phyloP scores from a whole-genome alignment of 805 yeast genomes.

The Barnettozyma wickerhamii region DNA sequence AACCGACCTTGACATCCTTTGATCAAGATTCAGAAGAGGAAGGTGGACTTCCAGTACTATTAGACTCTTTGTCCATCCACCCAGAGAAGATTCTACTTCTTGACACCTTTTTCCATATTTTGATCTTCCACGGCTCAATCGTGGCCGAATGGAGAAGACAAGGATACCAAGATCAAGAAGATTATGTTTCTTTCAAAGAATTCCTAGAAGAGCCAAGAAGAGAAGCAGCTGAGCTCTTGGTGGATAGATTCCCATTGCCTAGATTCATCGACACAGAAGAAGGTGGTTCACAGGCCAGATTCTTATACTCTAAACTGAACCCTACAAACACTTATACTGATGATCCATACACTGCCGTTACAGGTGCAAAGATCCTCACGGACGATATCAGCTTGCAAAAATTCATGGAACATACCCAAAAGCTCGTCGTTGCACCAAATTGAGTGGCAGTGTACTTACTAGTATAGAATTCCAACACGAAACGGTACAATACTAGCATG shows the following conservation, averaged over 20 bases:
- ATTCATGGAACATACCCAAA: conserved; percentile 34
- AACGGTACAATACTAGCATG: too few species aligned
- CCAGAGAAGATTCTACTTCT: conserved; percentile 52
- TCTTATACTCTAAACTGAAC: conserved; percentile 62
- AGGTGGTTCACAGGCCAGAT: conserved; percentile 74
- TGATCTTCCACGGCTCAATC: conserved; percentile 62
- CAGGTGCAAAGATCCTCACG: conserved; percentile 43
- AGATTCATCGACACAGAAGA: conserved; percentile 70
- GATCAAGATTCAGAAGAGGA: conserved; percentile 37
- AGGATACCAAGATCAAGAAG: conserved; percentile 58
- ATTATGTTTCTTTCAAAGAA: conserved; percentile 53
- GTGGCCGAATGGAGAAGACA: conserved; percentile 65
- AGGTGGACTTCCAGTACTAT: conserved; percentile 53
- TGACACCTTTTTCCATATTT: conserved; percentile 66
- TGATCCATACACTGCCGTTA: conserved; percentile 29
- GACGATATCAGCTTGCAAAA: conserved; percentile 40
- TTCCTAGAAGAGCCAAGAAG: conserved; percentile 57
- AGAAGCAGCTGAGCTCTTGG: conserved; percentile 60
- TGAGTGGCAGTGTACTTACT: not conserved
- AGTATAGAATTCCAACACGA: too few species aligned
- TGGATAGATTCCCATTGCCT: conserved; percentile 69
- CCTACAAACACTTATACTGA: conserved; percentile 56
- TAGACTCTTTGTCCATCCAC: conserved; percentile 59
- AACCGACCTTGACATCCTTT: conserved; percentile 60
- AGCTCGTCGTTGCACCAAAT: conserved; percentile 19